phyloP scores from a whole-genome alignment of 805 yeast species.

The Teunomyces kruisii region DNA sequence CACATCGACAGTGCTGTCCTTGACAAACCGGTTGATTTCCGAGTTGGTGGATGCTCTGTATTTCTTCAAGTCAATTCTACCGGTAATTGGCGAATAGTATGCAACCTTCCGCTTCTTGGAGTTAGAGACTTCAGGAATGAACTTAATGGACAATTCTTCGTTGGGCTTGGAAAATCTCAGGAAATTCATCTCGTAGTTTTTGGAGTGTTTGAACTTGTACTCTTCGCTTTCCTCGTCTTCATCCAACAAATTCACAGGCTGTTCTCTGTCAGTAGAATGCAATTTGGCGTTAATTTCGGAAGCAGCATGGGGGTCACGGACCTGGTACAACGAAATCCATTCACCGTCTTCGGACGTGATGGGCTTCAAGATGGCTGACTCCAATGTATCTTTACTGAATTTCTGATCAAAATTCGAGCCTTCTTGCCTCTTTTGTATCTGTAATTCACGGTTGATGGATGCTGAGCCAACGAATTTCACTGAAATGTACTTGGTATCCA shows the following conservation, averaged over 20 bases:
- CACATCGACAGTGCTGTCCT: constrained; percentile 58
- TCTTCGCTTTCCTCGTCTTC: constrained; percentile 41
- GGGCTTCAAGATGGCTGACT: constrained; percentile 71
- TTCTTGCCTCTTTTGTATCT: constrained; percentile 27
- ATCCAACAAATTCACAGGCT: constrained; percentile 38
- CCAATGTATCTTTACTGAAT: constrained; percentile 38
- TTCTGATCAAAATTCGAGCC: constrained; percentile 25
- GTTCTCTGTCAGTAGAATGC: constrained; percentile 44
- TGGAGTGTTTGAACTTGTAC: constrained; percentile 59
- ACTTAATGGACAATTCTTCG: constrained; percentile 70
- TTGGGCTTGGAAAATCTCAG: constrained; percentile 43
- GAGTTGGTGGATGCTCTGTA: constrained; percentile 67
- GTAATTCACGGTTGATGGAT: constrained; percentile 41
- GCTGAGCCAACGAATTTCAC: constrained; percentile 64
- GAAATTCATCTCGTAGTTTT: constrained; percentile 77
- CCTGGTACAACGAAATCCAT: constrained; percentile 63
- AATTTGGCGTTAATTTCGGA: constrained; percentile 24
- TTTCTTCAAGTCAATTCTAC: constrained; percentile 79
- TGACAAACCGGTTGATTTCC: constrained; percentile 54
- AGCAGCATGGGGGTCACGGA: constrained; percentile 24
- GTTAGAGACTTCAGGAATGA: constrained; percentile 37
- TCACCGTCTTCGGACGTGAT: constrained; percentile 69
- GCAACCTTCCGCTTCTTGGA: constrained; percentile 53
- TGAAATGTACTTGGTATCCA: constrained; percentile 72
- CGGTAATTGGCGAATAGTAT: constrained; percentile 73